A percentile compares a stretch with the other conserved stretches of the same genome.
These are phyloP conservation scores for Scorias spongiosa DNA, from an alignment of 2,329 filamentous ascomycete species.

Conservation along the genomic window DNA sequence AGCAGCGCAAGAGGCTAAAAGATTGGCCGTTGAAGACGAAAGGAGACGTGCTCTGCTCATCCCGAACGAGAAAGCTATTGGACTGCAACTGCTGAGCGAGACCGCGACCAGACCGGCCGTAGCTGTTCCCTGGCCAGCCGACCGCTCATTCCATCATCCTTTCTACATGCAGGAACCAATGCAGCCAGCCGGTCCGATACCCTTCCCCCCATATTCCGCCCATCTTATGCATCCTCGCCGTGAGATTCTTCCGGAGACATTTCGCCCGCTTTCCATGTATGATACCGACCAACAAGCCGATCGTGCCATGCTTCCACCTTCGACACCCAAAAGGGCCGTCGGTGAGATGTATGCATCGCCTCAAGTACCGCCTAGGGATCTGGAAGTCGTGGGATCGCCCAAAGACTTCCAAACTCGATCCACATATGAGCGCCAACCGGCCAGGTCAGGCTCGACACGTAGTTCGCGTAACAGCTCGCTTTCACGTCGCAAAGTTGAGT, in stretches of 20 bases:
- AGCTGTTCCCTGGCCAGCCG: background rate
- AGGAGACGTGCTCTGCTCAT: background rate
- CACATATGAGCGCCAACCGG: background rate
- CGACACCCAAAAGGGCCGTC: background rate
- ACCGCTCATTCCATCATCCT: background rate
- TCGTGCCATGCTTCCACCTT: background rate
- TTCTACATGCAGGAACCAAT: background rate
- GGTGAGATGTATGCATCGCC: background rate
- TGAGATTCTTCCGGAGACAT: background rate
- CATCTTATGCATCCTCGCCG: background rate
- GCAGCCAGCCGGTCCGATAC: background rate
- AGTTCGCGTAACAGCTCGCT: background rate
- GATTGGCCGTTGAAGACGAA: background rate
- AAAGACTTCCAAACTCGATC: background rate
- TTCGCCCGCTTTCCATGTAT: background rate
- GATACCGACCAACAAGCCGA: background rate
- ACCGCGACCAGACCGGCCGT: conserved; percentile 10
- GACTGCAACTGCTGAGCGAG: conserved; percentile 12
- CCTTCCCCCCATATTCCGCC: background rate
- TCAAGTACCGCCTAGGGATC: background rate
- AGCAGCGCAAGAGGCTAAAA: background rate
- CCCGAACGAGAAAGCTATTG: background rate
- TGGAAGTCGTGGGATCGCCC: background rate
- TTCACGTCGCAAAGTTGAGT: background rate
- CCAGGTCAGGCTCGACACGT: background rate